These are phyloP conservation scores for Zygoascus ofunaensis DNA, from an alignment of 805 yeast species.

Conservation along the genomic window DNA sequence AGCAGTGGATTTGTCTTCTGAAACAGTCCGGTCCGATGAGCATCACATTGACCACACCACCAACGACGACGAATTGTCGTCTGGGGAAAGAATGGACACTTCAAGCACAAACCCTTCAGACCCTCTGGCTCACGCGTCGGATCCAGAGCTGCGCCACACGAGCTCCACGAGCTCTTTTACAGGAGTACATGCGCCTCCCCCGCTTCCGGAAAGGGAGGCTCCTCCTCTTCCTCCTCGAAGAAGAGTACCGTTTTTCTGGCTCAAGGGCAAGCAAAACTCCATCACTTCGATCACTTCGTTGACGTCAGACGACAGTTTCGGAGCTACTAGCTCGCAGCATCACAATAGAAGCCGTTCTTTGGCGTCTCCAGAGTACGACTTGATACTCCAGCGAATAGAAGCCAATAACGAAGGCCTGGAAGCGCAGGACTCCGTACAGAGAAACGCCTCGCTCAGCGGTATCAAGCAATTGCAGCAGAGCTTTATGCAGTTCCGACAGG, in stretches of 20 bases:
- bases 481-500: conserved; percentile 22
- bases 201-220: conserved; percentile 2
- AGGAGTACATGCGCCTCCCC: not conserved
- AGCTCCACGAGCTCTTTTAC: not conserved
- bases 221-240: conserved; percentile 27
- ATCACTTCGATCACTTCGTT: conserved; percentile 13
- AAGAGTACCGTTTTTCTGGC: conserved; percentile 26
- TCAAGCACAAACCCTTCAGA: too few species aligned
- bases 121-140: not conserved
- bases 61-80: not conserved
- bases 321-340: not conserved
- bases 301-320: conserved; percentile 1
- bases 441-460: conserved; percentile 43
- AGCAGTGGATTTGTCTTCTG: too few species aligned
- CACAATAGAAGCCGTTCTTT: conserved; percentile 8
- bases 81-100: too few species aligned
- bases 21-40: too few species aligned
- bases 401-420: conserved; percentile 46
- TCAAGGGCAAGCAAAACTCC: conserved; percentile 16
- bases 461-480: conserved; percentile 27
- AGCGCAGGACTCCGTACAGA: conserved; percentile 41
- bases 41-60: too few species aligned
- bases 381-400: conserved; percentile 51
- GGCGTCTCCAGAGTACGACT: conserved; percentile 40
- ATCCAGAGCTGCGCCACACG: not conserved